Percentiles rank a stretch among this genome's conserved stretches.
Conservation (phyloP, 768 basidiomycete species). For the Phylloporus arenicola region DNA sequence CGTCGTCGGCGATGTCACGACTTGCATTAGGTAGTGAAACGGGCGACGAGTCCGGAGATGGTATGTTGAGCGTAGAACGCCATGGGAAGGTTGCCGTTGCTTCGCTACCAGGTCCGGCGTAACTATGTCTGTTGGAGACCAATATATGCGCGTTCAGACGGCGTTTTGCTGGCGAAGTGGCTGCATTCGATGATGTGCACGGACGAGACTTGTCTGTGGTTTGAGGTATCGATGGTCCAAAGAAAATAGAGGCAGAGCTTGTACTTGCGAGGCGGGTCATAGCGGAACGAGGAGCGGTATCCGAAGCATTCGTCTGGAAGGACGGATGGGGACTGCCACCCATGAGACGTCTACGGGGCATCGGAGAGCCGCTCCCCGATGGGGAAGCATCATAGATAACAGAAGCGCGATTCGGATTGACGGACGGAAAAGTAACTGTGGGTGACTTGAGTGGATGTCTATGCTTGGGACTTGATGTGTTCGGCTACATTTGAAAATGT, state of each 20-base stretch:
- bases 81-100: slow-evolving; percentile 27
- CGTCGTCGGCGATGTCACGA: slow-evolving; percentile 34
- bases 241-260: slow-evolving; percentile 61
- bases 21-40: slow-evolving; percentile 26
- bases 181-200: slow-evolving; percentile 21
- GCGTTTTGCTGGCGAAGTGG: slow-evolving; percentile 4
- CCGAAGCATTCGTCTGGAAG: slow-evolving; percentile 25
- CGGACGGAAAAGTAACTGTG: slow-evolving; percentile 34
- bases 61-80: slow-evolving; percentile 34
- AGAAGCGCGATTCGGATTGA: slow-evolving; percentile 35
- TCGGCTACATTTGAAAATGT: slow-evolving; percentile 8
- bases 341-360: slow-evolving; percentile 48
- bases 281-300: slow-evolving; percentile 31
- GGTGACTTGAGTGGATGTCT: slow-evolving; percentile 12
- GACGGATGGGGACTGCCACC: slow-evolving; percentile 32
- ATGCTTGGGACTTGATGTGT: slow-evolving; percentile 12
- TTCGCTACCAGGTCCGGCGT: slow-evolving; percentile 46
- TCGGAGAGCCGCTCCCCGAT: slow-evolving; percentile 48
- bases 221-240: slow-evolving; percentile 44
- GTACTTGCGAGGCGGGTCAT: slow-evolving; percentile 48
- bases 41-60: slow-evolving; percentile 52
- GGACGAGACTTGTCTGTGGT: slow-evolving; percentile 16
- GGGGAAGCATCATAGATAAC: slow-evolving; percentile 35
- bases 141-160: slow-evolving; percentile 24
- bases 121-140: slow-evolving; percentile 55